Evolutionary conservation across 1,284 basidiomycete genomes (phyloP).

Genomic region (Xanthoconium separans): DNA sequence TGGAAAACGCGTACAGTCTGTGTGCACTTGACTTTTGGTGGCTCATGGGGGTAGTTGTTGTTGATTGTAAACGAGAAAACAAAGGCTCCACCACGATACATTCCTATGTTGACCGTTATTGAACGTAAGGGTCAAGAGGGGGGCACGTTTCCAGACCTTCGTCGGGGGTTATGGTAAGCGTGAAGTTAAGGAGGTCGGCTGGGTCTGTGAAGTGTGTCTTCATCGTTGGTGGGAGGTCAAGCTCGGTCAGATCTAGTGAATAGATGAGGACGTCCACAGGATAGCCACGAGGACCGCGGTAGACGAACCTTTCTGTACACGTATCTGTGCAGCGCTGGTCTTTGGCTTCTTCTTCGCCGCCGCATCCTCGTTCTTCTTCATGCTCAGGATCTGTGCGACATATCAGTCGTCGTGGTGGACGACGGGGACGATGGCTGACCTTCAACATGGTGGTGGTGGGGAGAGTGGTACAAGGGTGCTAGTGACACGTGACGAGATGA

Average conservation of each 20-base stretch:
- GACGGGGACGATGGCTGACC: constrained; percentile 29
- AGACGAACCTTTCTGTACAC: constrained; percentile 91
- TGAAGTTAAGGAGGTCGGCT: constrained; percentile 93
- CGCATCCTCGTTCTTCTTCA: constrained; percentile 96
- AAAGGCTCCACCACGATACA: constrained; percentile 97
- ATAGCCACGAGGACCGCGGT: not conserved
- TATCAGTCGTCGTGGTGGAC: constrained; percentile 4
- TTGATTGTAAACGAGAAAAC: constrained; percentile 95
- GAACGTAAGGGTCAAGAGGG: constrained; percentile 2
- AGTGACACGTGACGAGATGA: constrained; percentile 29
- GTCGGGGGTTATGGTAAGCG: constrained; percentile 92
- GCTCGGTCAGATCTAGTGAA: constrained; percentile 88
- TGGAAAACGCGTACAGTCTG: constrained; percentile 68
- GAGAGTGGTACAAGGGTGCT: constrained; percentile 20
- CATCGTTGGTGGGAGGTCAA: constrained; percentile 96
- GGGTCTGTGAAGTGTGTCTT: constrained; percentile 92
- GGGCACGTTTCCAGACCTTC: constrained; percentile 64
- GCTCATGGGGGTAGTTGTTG: constrained; percentile 98
- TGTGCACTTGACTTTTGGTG: constrained; percentile 97
- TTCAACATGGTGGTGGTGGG: constrained; percentile 41
- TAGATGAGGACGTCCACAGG: not conserved
- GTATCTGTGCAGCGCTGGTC: constrained; percentile 95
- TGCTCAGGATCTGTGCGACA: constrained; percentile 82
- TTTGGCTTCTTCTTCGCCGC: constrained; percentile 95
- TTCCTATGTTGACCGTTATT: constrained; percentile 56